Evolutionary conservation across 345 rosid genomes (phyloP), one percentile per base, ranked within the genome.

Genomic region (Eucalyptus tenuipes): DNA sequence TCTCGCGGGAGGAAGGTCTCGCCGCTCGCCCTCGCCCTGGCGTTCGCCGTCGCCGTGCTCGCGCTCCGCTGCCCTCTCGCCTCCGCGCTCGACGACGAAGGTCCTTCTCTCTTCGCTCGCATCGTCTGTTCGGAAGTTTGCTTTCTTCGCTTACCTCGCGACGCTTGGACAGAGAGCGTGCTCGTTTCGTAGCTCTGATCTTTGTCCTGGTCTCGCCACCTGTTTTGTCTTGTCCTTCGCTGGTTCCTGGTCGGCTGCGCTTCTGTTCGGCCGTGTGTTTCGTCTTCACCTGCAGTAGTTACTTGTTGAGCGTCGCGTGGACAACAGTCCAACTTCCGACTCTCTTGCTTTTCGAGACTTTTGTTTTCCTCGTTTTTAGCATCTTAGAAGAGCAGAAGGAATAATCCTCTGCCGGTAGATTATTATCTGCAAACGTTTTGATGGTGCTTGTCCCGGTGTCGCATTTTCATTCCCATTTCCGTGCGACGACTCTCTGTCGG

Each of bases 1-100:
- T 68, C 53, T 80, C 87, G 44, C 87, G 86, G 48, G 44, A 81
- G 86, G 92, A 91, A 85, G 91, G 59, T 15, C 17, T 49, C 59
- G 89, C 49, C 88, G 13, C 82, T 59, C 57, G 48, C 82, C 64
- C 48, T 87, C 90, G 20, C 86, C 33, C 49, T 52, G 57, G 57
- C 25, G 57, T 52, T 88, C 49, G 89, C 87, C 64, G 89, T 92
- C 68, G 89, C 66, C 18, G 52, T 90, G 88, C 55, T 91, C 33
- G 55, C 87, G 82, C 64, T 93, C 82, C 89, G 90, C 42, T 89
- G 89, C 87, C 89, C 95, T 88, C 50, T 89, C 64, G 95, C 94
- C 88, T 90, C 94, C 37, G 61, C 97, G 11, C 90, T 91, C 52
- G 93, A 75, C 52, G 89, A 94, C 37, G 97, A 96, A 95, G 99